phyloP scores from a whole-genome alignment of 768 basidiomycete species.

The Pulveroboletus sp. region DNA sequence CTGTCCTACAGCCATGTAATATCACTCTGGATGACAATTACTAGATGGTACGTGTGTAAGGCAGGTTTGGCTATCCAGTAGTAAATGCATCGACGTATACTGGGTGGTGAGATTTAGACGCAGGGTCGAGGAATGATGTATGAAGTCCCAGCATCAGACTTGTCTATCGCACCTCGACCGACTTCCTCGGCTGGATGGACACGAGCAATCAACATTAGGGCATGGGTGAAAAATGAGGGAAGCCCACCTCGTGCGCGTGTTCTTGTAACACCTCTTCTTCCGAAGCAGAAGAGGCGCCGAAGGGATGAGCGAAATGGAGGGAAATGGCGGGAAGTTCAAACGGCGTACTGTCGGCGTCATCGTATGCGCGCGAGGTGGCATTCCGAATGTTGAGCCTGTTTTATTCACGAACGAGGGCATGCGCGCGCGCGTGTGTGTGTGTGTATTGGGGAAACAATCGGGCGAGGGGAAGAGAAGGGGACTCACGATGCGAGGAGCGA shows the following conservation, averaged over 20 bases:
- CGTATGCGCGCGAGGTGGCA: constrained; percentile 13
- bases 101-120: not conserved
- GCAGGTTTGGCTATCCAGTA: not conserved
- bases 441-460: too few species aligned
- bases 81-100: not conserved
- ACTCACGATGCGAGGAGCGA: constrained; percentile 27
- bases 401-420: not conserved
- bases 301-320: constrained; percentile 22
- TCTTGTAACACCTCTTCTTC: not conserved
- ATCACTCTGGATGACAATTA: constrained; percentile 11
- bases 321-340: constrained; percentile 16
- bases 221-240: not conserved
- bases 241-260: not conserved
- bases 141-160: not conserved
- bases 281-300: constrained; percentile 5
- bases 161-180: constrained; percentile 16
- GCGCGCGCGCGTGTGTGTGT: too few species aligned
- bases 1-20: constrained; percentile 24
- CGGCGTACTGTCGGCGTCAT: not conserved
- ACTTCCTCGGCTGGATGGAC: constrained; percentile 6
- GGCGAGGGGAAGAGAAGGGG: not conserved
- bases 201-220: not conserved
- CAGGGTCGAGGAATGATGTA: too few species aligned
- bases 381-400: constrained; percentile 24
- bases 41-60: constrained; percentile 2